Evolutionary conservation across 2,329 filamentous ascomycete genomes (phyloP).

Genomic region (Colletotrichum camelliae): DNA sequence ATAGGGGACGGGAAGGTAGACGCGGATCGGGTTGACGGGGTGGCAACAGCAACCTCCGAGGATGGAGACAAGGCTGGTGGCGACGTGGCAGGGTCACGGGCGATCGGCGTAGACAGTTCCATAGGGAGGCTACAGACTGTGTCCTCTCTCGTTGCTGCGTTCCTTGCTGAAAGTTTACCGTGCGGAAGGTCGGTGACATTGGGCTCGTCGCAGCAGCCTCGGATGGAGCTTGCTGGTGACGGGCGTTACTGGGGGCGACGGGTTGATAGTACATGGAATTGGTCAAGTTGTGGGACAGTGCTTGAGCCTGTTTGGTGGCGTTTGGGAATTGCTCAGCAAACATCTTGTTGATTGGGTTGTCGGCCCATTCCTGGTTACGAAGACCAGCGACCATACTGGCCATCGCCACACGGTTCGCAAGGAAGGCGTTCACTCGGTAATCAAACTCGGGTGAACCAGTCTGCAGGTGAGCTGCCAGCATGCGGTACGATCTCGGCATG

Average conservation of each 20-base stretch:
- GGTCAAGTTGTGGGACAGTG: constrained; percentile 19
- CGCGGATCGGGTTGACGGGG: constrained; percentile 24
- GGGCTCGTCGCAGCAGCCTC: background rate
- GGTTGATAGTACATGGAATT: constrained; percentile 20
- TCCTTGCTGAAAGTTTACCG: constrained; percentile 25
- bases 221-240: background rate
- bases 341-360: constrained; percentile 51
- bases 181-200: constrained; percentile 4
- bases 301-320: constrained; percentile 34
- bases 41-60: constrained; percentile 15
- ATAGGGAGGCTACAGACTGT: constrained; percentile 2
- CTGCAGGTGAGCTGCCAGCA: constrained; percentile 67
- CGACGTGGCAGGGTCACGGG: constrained; percentile 26
- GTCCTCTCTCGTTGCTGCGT: constrained; percentile 14
- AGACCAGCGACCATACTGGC: constrained; percentile 41
- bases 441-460: constrained; percentile 67
- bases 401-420: constrained; percentile 48
- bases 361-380: constrained; percentile 41
- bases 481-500: constrained; percentile 68
- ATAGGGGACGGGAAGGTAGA: constrained; percentile 28
- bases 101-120: constrained; percentile 21
- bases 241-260: background rate
- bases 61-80: constrained; percentile 31
- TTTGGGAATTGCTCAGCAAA: constrained; percentile 54
- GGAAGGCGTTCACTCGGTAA: constrained; percentile 58